phyloP scores from a whole-genome alignment of 2,329 filamentous ascomycete species.

The Sphaceloma murrayae region DNA sequence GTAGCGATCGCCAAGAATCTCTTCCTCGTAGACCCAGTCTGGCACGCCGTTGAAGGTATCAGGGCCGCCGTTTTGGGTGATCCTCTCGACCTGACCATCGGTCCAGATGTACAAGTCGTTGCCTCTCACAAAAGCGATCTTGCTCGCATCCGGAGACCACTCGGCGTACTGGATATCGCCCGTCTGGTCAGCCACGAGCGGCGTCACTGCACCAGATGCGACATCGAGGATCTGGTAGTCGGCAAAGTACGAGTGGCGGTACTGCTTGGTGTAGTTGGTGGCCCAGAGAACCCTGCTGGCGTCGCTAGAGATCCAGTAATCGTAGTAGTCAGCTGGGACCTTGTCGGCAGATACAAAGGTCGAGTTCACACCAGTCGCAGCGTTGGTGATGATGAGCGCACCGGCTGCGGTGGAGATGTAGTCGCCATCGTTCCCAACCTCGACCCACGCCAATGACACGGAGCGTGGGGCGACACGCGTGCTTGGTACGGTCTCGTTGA shows the following conservation, averaged over 20 bases:
- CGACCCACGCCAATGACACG: conserved; percentile 48
- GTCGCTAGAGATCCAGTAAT: conserved; percentile 55
- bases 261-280: conserved; percentile 58
- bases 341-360: conserved; percentile 51
- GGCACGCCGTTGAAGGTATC: conserved; percentile 56
- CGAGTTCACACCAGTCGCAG: conserved; percentile 47
- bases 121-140: conserved; percentile 57
- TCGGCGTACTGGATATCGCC: conserved; percentile 60
- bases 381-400: conserved; percentile 52
- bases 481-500: conserved; percentile 49
- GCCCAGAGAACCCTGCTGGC: conserved; percentile 51
- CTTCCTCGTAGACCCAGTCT: conserved; percentile 56
- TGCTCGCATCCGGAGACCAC: conserved; percentile 48
- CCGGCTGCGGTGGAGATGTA: conserved; percentile 47
- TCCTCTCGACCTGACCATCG: conserved; percentile 45
- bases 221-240: conserved; percentile 58
- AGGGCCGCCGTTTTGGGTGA: conserved; percentile 51
- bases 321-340: conserved; percentile 46
- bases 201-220: conserved; percentile 43
- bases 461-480: conserved; percentile 39
- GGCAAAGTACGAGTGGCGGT: conserved; percentile 58
- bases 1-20: conserved; percentile 44
- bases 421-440: conserved; percentile 50
- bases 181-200: conserved; percentile 49
- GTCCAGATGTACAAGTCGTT: conserved; percentile 56